A percentile compares a stretch with the other conserved stretches of the same genome.
Evolutionary conservation across 2,329 filamentous ascomycete species (phyloP).

Genomic region (Parafenestella ontariensis): DNA sequence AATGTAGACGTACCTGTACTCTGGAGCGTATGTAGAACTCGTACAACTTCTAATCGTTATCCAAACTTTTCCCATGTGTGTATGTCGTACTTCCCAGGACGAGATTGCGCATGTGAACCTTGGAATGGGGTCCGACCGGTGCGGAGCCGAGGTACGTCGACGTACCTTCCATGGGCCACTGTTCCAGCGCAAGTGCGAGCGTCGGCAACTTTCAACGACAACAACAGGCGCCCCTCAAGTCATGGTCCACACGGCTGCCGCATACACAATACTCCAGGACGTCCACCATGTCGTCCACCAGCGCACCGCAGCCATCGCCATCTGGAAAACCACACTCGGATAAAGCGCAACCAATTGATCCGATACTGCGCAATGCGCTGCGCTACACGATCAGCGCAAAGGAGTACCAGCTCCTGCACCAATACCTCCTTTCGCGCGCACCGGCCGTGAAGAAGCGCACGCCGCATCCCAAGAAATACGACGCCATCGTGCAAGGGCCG

Average conservation of each 20-base stretch:
- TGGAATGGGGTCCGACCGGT: neutral
- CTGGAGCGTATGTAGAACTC: neutral
- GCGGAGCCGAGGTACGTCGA: constrained; percentile 13
- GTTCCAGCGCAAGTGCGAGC: constrained; percentile 5
- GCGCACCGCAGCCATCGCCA: constrained; percentile 36
- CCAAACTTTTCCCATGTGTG: neutral
- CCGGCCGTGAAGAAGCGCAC: constrained; percentile 63
- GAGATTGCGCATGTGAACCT: too few relatives aligned
- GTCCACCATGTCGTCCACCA: constrained; percentile 42
- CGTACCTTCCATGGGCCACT: constrained; percentile 3
- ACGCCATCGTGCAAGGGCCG: constrained; percentile 57
- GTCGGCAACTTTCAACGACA: constrained; percentile 20
- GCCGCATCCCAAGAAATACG: constrained; percentile 59
- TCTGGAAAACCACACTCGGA: constrained; percentile 32
- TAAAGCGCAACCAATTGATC: constrained; percentile 59
- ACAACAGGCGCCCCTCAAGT: constrained; percentile 22
- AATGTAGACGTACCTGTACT: neutral
- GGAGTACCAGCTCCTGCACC: constrained; percentile 86
- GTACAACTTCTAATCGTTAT: neutral
- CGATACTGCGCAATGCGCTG: constrained; percentile 82
- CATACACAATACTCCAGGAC: constrained; percentile 11
- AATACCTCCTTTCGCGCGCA: constrained; percentile 79
- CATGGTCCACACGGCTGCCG: constrained; percentile 19
- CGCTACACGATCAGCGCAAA: constrained; percentile 83
- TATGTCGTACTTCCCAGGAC: neutral